A percentile compares a stretch with the other conserved stretches of the same genome.
These are phyloP conservation scores for Globisporangium spinosum DNA, from an alignment of 352 stramenopile genomes.

Conservation along the genomic window DNA sequence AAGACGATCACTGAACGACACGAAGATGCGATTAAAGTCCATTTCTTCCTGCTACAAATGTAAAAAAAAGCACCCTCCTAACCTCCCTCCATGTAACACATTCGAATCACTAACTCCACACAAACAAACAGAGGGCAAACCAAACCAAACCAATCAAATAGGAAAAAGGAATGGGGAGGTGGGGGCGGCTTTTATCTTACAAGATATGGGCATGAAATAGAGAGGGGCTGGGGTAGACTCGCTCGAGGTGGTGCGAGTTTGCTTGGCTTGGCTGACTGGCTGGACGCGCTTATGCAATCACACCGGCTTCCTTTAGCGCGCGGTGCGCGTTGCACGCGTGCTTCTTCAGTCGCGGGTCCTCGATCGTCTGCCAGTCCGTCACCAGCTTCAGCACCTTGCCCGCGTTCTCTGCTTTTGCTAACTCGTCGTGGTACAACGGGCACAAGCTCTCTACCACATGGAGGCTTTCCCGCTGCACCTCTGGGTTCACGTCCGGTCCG, in stretches of 20 bases:
- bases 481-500: conserved; percentile 50
- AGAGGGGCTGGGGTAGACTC: conserved; percentile 6
- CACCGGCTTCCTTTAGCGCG: conserved; percentile 71
- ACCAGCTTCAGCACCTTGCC: conserved; percentile 59
- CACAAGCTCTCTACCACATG: conserved; percentile 85
- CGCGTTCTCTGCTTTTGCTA: conserved; percentile 61
- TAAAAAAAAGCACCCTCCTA: neutral
- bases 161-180: conserved; percentile 13
- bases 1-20: neutral
- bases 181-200: conserved; percentile 32
- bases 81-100: neutral
- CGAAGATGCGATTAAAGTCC: neutral
- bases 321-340: conserved; percentile 78
- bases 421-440: conserved; percentile 75
- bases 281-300: conserved; percentile 49
- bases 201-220: conserved; percentile 28
- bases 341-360: conserved; percentile 83
- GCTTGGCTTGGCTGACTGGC: neutral
- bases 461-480: conserved; percentile 83
- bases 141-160: conserved; percentile 13
- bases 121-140: conserved; percentile 8
- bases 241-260: conserved; percentile 11
- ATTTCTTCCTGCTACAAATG: conserved; percentile 8
- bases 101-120: conserved; percentile 12
- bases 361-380: conserved; percentile 78